Evolutionary conservation across 2,329 filamentous ascomycete genomes (phyloP).

Genomic region (Botrytis galanthina): DNA sequence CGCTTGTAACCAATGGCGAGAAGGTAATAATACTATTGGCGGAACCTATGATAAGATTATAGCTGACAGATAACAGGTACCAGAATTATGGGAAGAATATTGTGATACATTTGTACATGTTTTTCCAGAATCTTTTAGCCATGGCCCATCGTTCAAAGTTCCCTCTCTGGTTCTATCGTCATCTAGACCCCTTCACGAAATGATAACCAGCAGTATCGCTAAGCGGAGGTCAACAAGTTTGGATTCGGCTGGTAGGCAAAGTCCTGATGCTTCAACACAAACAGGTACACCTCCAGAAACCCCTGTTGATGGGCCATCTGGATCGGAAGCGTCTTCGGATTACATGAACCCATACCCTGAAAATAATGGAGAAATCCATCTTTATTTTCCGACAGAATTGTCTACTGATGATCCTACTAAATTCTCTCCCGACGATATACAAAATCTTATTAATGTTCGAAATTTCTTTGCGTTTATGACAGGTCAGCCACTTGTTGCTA

Average conservation of each 20-base stretch:
- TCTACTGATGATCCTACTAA: conserved; percentile 30
- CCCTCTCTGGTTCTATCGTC: conserved; percentile 25
- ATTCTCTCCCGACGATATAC: conserved; percentile 47
- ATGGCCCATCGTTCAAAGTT: conserved; percentile 60
- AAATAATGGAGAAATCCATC: conserved; percentile 44
- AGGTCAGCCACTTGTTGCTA: conserved; percentile 61
- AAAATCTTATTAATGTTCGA: conserved; percentile 57
- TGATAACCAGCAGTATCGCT: conserved; percentile 23
- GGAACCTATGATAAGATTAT: not conserved
- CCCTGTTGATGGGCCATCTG: conserved; percentile 23
- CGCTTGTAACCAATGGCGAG: conserved; percentile 6
- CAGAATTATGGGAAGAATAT: conserved; percentile 63
- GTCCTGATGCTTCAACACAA: conserved; percentile 37
- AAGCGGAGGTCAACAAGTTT: conserved; percentile 44
- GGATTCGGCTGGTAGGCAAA: conserved; percentile 37
- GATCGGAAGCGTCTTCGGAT: conserved; percentile 28
- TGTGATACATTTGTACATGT: conserved; percentile 59
- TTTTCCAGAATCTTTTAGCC: conserved; percentile 49
- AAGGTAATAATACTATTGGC: conserved; percentile 5
- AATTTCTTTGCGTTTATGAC: conserved; percentile 67
- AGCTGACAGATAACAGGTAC: conserved; percentile 48
- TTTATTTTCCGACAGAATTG: conserved; percentile 50
- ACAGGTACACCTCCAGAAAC: conserved; percentile 43
- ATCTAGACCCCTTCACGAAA: conserved; percentile 10
- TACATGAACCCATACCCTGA: conserved; percentile 39